Conservation (phyloP, 2,329 filamentous ascomycete species). For the Tolypocladium paradoxum region DNA sequence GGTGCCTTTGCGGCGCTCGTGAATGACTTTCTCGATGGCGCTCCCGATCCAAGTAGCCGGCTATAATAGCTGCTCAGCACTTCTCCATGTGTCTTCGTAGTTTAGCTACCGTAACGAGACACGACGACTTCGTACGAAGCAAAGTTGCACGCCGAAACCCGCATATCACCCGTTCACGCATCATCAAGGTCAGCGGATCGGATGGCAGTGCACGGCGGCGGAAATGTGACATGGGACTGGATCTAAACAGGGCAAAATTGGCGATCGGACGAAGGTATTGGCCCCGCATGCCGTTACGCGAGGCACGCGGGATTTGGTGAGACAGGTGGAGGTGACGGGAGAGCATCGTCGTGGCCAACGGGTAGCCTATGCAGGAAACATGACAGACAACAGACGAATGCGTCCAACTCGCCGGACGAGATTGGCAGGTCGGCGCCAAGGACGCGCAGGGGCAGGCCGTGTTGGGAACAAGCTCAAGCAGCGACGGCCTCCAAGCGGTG, state of each 20-base stretch:
- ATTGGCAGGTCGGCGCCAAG: not conserved
- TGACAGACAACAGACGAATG: not conserved
- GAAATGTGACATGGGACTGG: not conserved
- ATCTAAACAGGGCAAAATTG: not conserved
- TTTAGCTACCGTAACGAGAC: not conserved
- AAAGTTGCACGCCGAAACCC: not conserved
- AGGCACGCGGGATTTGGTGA: not conserved
- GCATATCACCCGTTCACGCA: not conserved
- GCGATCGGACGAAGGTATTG: not conserved
- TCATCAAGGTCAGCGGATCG: not conserved
- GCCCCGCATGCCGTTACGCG: not conserved
- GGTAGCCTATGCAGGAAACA: not conserved
- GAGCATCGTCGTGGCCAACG: not conserved
- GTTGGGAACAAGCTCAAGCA: not conserved
- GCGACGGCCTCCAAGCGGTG: not conserved
- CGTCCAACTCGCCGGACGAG: not conserved
- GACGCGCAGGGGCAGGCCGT: not conserved
- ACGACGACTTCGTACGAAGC: not conserved
- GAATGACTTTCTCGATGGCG: constrained; percentile 19
- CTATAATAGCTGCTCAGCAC: not conserved
- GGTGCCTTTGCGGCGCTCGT: constrained; percentile 18
- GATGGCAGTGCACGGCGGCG: too few relatives aligned
- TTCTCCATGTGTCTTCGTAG: not conserved
- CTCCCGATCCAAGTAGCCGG: not conserved
- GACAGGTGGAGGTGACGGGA: not conserved